A percentile compares a stretch with the other conserved stretches of the same genome.
Conservation (phyloP, 2,329 filamentous ascomycete species). For the Hymenotorrendiella dingleyae region DNA sequence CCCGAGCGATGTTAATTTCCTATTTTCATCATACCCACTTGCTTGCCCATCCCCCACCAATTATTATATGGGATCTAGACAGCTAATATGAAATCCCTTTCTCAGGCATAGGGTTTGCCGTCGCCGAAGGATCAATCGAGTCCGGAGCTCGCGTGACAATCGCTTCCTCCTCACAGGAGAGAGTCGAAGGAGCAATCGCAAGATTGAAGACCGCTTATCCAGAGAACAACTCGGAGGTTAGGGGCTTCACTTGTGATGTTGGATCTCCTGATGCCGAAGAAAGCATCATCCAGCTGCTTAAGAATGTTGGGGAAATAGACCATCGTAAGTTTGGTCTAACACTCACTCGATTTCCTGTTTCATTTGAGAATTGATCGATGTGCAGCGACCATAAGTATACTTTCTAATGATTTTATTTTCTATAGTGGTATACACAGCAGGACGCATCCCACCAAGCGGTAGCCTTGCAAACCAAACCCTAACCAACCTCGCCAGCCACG, state of each 20-base stretch:
- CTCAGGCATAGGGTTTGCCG: slow-evolving; percentile 22
- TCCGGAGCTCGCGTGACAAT: slow-evolving; percentile 21
- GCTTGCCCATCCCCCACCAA: no score
- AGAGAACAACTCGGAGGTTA: neutral
- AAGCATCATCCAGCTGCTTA: slow-evolving; percentile 40
- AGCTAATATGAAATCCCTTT: no score
- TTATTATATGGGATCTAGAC: no score
- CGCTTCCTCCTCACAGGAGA: slow-evolving; percentile 14
- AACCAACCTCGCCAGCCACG: slow-evolving; percentile 16
- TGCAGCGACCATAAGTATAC: no score
- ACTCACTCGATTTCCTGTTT: no score
- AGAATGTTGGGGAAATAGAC: slow-evolving; percentile 18
- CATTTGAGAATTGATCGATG: no score
- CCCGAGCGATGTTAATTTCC: no score
- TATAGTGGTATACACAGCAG: slow-evolving; percentile 25
- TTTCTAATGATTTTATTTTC: no score
- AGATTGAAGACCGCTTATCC: slow-evolving; percentile 14
- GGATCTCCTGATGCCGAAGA: slow-evolving; percentile 12
- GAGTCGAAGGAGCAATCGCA: slow-evolving; percentile 9
- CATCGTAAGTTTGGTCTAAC: slow-evolving; percentile 14
- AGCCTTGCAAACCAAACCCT: slow-evolving; percentile 9
- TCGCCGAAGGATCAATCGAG: slow-evolving; percentile 25
- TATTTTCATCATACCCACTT: no score
- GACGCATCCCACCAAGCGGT: no score
- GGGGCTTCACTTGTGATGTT: slow-evolving; percentile 22